phyloP scores from a whole-genome alignment of 805 yeast genomes.

The Cyberlindnera petersonii region DNA sequence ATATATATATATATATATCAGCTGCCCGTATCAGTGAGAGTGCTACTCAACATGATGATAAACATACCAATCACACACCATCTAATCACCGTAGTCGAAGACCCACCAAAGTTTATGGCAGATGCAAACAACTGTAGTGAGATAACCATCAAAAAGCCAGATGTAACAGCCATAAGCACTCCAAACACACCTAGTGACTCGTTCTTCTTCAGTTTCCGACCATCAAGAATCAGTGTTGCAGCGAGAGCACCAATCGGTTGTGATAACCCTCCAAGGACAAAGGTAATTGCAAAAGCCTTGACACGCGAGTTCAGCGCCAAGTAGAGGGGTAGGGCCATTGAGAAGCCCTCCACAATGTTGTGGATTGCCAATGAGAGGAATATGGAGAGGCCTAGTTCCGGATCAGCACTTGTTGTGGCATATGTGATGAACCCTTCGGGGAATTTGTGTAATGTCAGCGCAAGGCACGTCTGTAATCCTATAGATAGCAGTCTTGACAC shows the following conservation, averaged over 20 bases:
- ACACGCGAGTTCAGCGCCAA: conserved; percentile 61
- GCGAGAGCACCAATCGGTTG: conserved; percentile 87
- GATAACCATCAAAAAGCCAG: conserved; percentile 81
- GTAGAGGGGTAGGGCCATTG: conserved; percentile 87
- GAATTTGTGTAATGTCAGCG: conserved; percentile 81
- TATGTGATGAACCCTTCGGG: conserved; percentile 94
- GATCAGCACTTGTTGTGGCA: conserved; percentile 66
- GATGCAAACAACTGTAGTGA: conserved; percentile 84
- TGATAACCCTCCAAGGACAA: conserved; percentile 73
- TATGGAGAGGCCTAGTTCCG: conserved; percentile 69
- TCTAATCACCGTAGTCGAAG: conserved; percentile 50
- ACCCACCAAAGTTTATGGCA: conserved; percentile 75
- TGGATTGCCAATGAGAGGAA: conserved; percentile 84
- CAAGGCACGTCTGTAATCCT: conserved; percentile 86
- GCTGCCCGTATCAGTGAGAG: conserved; percentile 27
- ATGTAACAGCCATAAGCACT: conserved; percentile 61
- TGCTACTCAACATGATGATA: conserved; percentile 47
- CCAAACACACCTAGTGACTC: conserved; percentile 49
- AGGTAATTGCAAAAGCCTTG: conserved; percentile 62
- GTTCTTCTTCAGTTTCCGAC: conserved; percentile 32
- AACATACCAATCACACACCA: conserved; percentile 62
- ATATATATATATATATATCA: neutral
- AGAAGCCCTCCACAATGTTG: conserved; percentile 90
- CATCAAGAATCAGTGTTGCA: conserved; percentile 51
- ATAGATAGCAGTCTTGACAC: conserved; percentile 75